Conservation (phyloP, 2,329 filamentous ascomycete species). For the Sporothrix pallida region DNA sequence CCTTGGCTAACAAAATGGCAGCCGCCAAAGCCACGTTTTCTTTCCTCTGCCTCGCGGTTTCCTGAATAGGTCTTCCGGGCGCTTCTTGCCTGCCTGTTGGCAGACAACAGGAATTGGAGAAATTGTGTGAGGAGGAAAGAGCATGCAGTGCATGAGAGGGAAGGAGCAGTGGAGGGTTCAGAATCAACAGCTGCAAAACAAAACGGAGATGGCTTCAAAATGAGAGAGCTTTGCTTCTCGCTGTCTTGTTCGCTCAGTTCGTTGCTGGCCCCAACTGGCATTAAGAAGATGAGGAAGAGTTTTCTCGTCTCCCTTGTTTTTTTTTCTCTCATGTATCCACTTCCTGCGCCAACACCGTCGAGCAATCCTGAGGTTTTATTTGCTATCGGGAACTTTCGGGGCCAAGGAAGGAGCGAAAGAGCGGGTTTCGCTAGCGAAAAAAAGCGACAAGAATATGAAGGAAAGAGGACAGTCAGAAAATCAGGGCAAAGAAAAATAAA, state of each 20-base stretch:
- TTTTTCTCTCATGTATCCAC: conserved; percentile 13
- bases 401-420: background rate
- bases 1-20: background rate
- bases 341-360: conserved; percentile 17
- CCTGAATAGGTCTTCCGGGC: conserved; percentile 27
- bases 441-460: background rate
- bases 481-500: background rate
- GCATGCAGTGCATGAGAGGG: background rate
- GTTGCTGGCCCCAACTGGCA: background rate
- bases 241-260: background rate
- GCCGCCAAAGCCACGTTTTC: conserved; percentile 9
- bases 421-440: background rate
- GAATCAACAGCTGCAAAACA: background rate
- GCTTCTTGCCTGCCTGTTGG: conserved; percentile 21
- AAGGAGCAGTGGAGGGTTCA: background rate
- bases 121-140: background rate
- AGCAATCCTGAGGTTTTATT: conserved; percentile 22
- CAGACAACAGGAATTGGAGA: conserved; percentile 10
- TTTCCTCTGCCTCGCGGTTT: background rate
- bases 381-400: conserved; percentile 29
- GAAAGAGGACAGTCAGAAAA: background rate
- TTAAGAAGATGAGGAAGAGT: background rate
- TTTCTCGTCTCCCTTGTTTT: conserved; percentile 14
- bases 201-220: background rate
- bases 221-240: background rate